Evolutionary conservation across 495 filamentous ascomycete species (phyloP).

Genomic region (Hypoxylon trugodes): DNA sequence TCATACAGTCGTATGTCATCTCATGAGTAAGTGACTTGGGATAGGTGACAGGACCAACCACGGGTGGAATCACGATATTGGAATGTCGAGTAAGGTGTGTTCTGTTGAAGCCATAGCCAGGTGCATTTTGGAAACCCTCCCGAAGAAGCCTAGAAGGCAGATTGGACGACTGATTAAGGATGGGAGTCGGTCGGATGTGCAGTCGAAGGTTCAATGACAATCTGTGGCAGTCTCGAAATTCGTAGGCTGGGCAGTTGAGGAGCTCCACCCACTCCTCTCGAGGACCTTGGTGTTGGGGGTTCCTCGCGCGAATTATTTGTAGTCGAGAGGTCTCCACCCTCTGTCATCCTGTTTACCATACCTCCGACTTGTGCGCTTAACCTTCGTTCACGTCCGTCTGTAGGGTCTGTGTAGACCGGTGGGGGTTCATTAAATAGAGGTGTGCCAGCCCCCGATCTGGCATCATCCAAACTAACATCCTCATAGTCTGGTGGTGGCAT

Average conservation of each 20-base stretch:
- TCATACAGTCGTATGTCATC: slow-evolving; percentile 3
- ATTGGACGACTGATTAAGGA: background rate
- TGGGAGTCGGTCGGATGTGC: slow-evolving; percentile 40
- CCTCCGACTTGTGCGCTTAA: slow-evolving; percentile 47
- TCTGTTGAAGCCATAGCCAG: background rate
- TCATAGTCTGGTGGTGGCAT: slow-evolving; percentile 65
- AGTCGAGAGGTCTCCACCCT: slow-evolving; percentile 36
- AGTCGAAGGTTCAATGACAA: slow-evolving; percentile 62
- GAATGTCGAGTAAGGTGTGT: background rate
- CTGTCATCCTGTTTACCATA: slow-evolving; percentile 31
- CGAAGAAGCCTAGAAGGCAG: background rate
- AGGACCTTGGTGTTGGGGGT: slow-evolving; percentile 26
- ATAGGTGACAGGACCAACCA: background rate
- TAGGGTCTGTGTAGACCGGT: slow-evolving; percentile 57
- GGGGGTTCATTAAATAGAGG: slow-evolving; percentile 57
- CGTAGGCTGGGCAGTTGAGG: slow-evolving; percentile 57
- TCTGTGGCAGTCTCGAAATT: slow-evolving; percentile 55
- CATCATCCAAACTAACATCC: slow-evolving; percentile 60
- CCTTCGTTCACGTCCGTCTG: slow-evolving; percentile 40
- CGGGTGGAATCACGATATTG: background rate
- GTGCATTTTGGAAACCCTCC: background rate
- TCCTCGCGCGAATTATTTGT: slow-evolving; percentile 8
- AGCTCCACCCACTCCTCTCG: slow-evolving; percentile 46
- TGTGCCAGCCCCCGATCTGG: slow-evolving; percentile 44
- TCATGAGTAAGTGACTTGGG: background rate